Percentiles rank a stretch among this genome's conserved stretches.
These are phyloP conservation scores for Phytophthora crassamura DNA, from an alignment of 352 stramenopile genomes.

Conservation along the genomic window DNA sequence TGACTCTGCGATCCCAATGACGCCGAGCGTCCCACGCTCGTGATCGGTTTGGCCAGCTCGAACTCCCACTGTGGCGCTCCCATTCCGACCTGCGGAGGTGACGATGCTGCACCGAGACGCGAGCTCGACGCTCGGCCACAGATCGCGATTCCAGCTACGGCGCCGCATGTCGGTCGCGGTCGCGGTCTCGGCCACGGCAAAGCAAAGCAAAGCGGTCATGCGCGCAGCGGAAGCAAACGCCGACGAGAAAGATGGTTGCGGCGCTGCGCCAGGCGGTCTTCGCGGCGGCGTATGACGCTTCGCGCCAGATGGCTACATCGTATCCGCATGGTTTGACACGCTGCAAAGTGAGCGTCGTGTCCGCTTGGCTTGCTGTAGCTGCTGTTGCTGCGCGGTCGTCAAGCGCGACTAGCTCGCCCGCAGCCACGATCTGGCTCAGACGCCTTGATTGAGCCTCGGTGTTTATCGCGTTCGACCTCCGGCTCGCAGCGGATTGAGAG, in stretches of 20 bases:
- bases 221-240: too few relatives aligned
- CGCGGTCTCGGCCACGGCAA: too few relatives aligned
- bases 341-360: too few relatives aligned
- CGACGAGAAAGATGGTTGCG: background rate
- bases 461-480: background rate
- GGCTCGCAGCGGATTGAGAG: constrained; percentile 12
- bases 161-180: constrained; percentile 17
- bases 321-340: background rate
- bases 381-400: background rate
- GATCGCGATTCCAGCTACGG: constrained; percentile 4
- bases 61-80: constrained; percentile 5
- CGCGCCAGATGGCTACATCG: constrained; percentile 2
- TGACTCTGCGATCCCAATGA: constrained; percentile 1
- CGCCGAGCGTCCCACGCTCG: constrained; percentile 19
- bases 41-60: constrained; percentile 1
- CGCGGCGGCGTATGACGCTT: background rate
- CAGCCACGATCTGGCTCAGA: background rate
- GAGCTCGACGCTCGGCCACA: background rate
- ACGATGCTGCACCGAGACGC: constrained; percentile 26
- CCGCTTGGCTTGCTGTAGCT: background rate
- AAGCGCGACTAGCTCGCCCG: background rate
- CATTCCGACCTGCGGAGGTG: constrained; percentile 15
- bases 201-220: too few relatives aligned
- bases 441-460: background rate
- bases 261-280: background rate